Conservation (phyloP, 2,329 filamentous ascomycete species). For the Macrophomina phaseolina region DNA sequence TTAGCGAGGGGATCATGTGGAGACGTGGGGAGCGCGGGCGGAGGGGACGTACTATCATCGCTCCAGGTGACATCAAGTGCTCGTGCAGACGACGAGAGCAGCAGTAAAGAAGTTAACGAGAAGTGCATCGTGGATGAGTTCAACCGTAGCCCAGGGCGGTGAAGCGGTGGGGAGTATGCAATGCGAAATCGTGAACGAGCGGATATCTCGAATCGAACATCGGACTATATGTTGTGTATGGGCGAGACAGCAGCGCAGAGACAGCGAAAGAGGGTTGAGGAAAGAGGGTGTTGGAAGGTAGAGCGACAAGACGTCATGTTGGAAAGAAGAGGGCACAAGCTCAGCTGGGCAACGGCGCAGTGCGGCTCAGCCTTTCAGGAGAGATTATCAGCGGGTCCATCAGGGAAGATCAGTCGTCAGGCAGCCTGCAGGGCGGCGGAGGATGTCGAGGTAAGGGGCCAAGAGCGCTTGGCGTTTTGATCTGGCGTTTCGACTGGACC, state of each 20-base stretch:
- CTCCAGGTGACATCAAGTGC: conserved; percentile 11
- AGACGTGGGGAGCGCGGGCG: not conserved
- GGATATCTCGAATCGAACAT: not conserved
- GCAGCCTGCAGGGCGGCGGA: conserved; percentile 11
- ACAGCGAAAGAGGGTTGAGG: not conserved
- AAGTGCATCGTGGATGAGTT: conserved; percentile 5
- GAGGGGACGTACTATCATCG: conserved; percentile 3
- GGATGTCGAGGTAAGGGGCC: not conserved
- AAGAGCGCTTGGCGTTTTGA: conserved; percentile 13
- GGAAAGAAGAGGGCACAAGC: conserved; percentile 21
- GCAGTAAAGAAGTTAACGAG: not conserved
- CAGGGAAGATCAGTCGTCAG: conserved; percentile 14
- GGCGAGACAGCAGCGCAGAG: not conserved
- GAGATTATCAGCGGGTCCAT: conserved; percentile 23
- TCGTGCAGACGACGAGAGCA: not conserved
- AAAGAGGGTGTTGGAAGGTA: not conserved
- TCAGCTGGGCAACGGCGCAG: conserved; percentile 12
- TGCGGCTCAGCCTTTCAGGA: conserved; percentile 13
- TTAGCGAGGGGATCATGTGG: not conserved
- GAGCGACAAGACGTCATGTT: conserved; percentile 14
- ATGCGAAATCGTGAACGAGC: not conserved
- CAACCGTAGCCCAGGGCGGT: conserved; percentile 2
- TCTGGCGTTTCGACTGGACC: not conserved
- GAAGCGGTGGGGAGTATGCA: not conserved
- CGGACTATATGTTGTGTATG: not conserved